Conservation (phyloP, 768 basidiomycete species). For the Mycena latifolia region DNA sequence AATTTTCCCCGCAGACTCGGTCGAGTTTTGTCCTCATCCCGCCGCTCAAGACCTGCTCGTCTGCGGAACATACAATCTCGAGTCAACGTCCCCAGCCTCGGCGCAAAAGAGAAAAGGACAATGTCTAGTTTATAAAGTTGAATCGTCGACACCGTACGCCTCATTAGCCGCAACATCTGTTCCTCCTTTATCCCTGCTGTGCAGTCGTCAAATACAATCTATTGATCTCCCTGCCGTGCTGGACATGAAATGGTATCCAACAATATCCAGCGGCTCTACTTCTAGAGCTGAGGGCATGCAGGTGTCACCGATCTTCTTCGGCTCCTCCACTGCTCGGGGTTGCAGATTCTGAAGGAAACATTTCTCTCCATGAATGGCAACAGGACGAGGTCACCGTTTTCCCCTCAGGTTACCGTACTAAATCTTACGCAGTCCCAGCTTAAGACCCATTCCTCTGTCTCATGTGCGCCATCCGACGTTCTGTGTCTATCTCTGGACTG, state of each 20-base stretch:
- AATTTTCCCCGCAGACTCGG: slow-evolving; percentile 86
- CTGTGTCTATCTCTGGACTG: slow-evolving; percentile 95
- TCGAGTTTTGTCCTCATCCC: slow-evolving; percentile 90
- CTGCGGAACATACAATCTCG: slow-evolving; percentile 93
- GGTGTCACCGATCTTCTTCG: slow-evolving; percentile 68
- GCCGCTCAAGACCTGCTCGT: slow-evolving; percentile 74
- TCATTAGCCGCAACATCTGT: slow-evolving; percentile 20
- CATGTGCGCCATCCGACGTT: slow-evolving; percentile 64
- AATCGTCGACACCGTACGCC: slow-evolving; percentile 37
- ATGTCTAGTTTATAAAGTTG: slow-evolving; percentile 75
- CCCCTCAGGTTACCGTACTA: not conserved
- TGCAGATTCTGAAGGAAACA: slow-evolving; percentile 87
- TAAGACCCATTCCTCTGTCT: slow-evolving; percentile 53
- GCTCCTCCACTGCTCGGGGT: slow-evolving; percentile 70
- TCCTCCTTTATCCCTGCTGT: slow-evolving; percentile 12
- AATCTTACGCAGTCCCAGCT: slow-evolving; percentile 52
- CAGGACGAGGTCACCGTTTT: slow-evolving; percentile 52
- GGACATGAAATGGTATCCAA: slow-evolving; percentile 93
- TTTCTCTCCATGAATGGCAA: slow-evolving; percentile 74
- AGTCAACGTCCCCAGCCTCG: slow-evolving; percentile 44
- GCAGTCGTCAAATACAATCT: slow-evolving; percentile 72
- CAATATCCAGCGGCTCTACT: not conserved
- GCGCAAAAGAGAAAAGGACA: slow-evolving; percentile 71
- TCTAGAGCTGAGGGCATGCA: slow-evolving; percentile 41
- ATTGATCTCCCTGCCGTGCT: slow-evolving; percentile 84